Evolutionary conservation across 2,329 filamentous ascomycete species (phyloP).

Genomic region (Fusarium sp.): DNA sequence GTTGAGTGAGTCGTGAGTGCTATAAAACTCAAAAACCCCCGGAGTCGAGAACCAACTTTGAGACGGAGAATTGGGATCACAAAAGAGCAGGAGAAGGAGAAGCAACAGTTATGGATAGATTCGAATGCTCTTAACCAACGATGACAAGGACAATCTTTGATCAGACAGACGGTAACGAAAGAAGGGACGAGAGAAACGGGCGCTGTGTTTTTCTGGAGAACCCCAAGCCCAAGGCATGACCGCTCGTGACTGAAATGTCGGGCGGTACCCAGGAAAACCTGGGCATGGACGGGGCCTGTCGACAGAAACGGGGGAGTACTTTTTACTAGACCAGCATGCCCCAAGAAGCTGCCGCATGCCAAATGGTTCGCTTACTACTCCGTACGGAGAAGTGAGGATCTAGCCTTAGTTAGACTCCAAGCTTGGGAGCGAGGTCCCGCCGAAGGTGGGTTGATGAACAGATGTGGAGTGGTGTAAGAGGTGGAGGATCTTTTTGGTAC

Average conservation of each 20-base stretch:
- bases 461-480: slow-evolving; percentile 44
- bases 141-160: slow-evolving; percentile 3
- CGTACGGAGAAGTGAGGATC: slow-evolving; percentile 38
- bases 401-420: slow-evolving; percentile 40
- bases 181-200: slow-evolving; percentile 30
- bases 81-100: slow-evolving; percentile 7
- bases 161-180: slow-evolving; percentile 18
- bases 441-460: slow-evolving; percentile 46
- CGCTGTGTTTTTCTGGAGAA: slow-evolving; percentile 39
- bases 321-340: slow-evolving; percentile 33
- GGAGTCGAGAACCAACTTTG: neutral
- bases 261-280: slow-evolving; percentile 20
- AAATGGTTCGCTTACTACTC: slow-evolving; percentile 46
- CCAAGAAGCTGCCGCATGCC: slow-evolving; percentile 39
- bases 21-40: slow-evolving; percentile 1
- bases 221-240: slow-evolving; percentile 9
- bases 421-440: slow-evolving; percentile 45
- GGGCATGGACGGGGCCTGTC: slow-evolving; percentile 19
- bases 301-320: slow-evolving; percentile 32
- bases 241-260: slow-evolving; percentile 42
- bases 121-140: slow-evolving; percentile 6
- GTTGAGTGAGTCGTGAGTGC: slow-evolving; percentile 1
- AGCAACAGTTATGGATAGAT: neutral
- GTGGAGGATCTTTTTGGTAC: slow-evolving; percentile 38
- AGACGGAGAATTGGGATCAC: neutral